phyloP scores from a whole-genome alignment of 2,329 filamentous ascomycete genomes.

The Arthroderma sp. region DNA sequence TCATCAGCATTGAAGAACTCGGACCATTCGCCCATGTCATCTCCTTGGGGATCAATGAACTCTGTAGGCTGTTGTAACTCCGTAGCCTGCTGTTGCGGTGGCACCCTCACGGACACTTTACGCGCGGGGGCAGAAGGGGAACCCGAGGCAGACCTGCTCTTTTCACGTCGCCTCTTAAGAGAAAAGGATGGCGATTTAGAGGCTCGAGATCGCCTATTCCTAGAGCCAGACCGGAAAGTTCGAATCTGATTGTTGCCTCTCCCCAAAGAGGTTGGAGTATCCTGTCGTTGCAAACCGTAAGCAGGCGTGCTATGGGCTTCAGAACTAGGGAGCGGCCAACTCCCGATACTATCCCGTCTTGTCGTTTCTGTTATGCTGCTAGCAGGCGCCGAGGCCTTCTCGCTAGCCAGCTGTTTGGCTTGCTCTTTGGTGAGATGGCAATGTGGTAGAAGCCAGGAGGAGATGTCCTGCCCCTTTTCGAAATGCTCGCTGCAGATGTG shows the following conservation, averaged over 20 bases:
- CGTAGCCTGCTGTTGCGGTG: background rate
- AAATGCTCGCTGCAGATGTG: conserved; percentile 57
- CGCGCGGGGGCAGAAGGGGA: background rate
- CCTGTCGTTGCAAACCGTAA: background rate
- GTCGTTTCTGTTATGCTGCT: background rate
- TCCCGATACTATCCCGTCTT: background rate
- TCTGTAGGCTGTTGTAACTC: background rate
- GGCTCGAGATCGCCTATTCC: background rate
- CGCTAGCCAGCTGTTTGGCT: background rate
- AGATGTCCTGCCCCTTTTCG: conserved; percentile 27
- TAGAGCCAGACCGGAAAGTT: background rate
- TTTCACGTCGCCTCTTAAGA: background rate
- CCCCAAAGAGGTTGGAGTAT: background rate
- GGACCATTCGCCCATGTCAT: no score
- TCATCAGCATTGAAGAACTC: no score
- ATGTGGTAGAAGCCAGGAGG: conserved; percentile 23
- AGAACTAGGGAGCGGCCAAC: background rate
- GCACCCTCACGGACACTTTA: background rate
- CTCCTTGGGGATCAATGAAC: no score
- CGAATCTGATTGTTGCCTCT: background rate
- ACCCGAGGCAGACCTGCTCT: background rate
- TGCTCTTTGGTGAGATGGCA: conserved; percentile 18
- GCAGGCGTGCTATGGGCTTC: no score
- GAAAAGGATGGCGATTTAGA: background rate
- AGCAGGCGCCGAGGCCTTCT: background rate